A percentile compares a stretch with the other conserved stretches of the same genome.
Evolutionary conservation across 129 eudicot species (phyloP).

Genomic region (sunflower (Helianthus annuus)): HanXRQr2.0-SUNRISE NC_035443.2:142349001-142349500

Average conservation of each 20-base stretch:
- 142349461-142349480: no score
- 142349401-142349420: not conserved
- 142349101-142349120: not conserved
- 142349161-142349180: slow-evolving; percentile 8
- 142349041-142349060: not conserved
- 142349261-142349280: slow-evolving; percentile 14
- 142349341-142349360: not conserved
- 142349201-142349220: slow-evolving; percentile 40
- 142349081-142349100: not conserved
- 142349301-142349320: slow-evolving; percentile 44
- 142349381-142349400: no score
- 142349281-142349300: slow-evolving; percentile 14
- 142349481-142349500: not conserved
- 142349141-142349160: not conserved
- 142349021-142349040: slow-evolving; percentile 26
- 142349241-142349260: slow-evolving; percentile 26
- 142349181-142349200: slow-evolving; percentile 31
- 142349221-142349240: slow-evolving; percentile 39
- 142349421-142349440: not conserved
- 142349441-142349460: slow-evolving; percentile 10
- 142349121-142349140: not conserved
- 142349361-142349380: not conserved
- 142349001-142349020: slow-evolving; percentile 38
- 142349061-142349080: slow-evolving; percentile 13
- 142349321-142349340: no score